Percentiles rank a stretch among this genome's conserved stretches.
Conservation (phyloP, 2,329 filamentous ascomycete genomes). For the Sordariomycetes sp. region DNA sequence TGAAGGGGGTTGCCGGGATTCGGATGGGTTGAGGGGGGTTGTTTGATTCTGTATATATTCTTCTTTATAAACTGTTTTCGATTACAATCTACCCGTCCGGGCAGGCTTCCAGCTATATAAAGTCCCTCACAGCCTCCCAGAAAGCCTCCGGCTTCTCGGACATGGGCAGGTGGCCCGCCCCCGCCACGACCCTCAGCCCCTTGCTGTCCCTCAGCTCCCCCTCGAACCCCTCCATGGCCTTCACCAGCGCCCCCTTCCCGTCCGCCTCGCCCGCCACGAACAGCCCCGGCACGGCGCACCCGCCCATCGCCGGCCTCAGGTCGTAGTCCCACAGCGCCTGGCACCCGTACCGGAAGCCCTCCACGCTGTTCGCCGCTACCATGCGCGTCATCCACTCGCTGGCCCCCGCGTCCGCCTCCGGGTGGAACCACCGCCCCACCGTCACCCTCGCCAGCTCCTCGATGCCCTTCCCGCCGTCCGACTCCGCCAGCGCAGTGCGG, state of each 20-base stretch:
- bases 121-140: slow-evolving; percentile 49
- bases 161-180: slow-evolving; percentile 77
- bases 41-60: neutral
- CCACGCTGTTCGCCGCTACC: slow-evolving; percentile 57
- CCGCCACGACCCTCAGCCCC: slow-evolving; percentile 53
- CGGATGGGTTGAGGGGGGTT: neutral
- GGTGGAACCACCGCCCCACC: slow-evolving; percentile 71
- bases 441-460: slow-evolving; percentile 57
- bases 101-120: slow-evolving; percentile 30
- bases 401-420: slow-evolving; percentile 27
- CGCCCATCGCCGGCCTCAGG: slow-evolving; percentile 43
- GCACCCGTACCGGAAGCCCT: slow-evolving; percentile 58
- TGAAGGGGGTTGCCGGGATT: neutral
- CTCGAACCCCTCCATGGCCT: slow-evolving; percentile 70
- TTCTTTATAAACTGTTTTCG: neutral
- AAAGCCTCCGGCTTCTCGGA: slow-evolving; percentile 62
- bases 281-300: slow-evolving; percentile 46
- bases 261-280: slow-evolving; percentile 67
- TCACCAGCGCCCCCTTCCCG: slow-evolving; percentile 58
- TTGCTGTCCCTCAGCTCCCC: slow-evolving; percentile 43
- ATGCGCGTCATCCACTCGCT: slow-evolving; percentile 54
- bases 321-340: slow-evolving; percentile 65
- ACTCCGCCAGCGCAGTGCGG: slow-evolving; percentile 57
- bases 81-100: neutral
- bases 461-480: slow-evolving; percentile 46